These are phyloP conservation scores for Cyclotella choctawhatcheeana DNA, from an alignment of 108 stramenopile species.

Conservation along the genomic window DNA sequence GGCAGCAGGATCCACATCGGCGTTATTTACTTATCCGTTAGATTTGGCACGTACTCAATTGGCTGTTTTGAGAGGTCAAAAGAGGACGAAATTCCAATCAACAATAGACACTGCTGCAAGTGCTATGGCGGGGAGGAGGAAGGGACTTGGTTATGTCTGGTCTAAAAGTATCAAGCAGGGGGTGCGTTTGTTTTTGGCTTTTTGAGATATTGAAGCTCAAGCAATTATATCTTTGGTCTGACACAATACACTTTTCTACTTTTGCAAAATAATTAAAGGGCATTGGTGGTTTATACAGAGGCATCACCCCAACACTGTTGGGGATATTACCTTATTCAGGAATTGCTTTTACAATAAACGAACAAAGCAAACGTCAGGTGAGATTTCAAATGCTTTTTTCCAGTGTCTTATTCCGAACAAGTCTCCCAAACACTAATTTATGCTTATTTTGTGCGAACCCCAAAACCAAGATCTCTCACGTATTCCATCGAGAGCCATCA, in stretches of 20 bases:
- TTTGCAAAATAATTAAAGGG: conserved; percentile 54
- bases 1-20: conserved; percentile 89
- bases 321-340: conserved; percentile 98
- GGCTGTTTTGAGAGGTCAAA: conserved; percentile 80
- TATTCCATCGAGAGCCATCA: conserved; percentile 77
- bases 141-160: conserved; percentile 32
- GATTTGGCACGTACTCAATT: conserved; percentile 95
- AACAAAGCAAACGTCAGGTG: conserved; percentile 89
- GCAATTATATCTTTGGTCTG: too few relatives aligned
- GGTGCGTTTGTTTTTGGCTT: background rate
- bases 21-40: conserved; percentile 92
- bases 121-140: too few relatives aligned
- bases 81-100: conserved; percentile 28
- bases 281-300: conserved; percentile 77
- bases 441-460: too few relatives aligned
- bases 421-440: too few relatives aligned
- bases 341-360: conserved; percentile 92
- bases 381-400: conserved; percentile 4
- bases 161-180: conserved; percentile 18
- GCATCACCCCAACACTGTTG: conserved; percentile 90
- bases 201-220: too few relatives aligned
- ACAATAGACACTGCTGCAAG: too few relatives aligned
- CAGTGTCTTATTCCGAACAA: background rate
- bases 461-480: conserved; percentile 55
- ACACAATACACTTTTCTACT: too few relatives aligned